A percentile compares a stretch with the other conserved stretches of the same genome.
Evolutionary conservation across 2,329 filamentous ascomycete genomes (phyloP).

Genomic region (Cladophialophora bantiana): DNA sequence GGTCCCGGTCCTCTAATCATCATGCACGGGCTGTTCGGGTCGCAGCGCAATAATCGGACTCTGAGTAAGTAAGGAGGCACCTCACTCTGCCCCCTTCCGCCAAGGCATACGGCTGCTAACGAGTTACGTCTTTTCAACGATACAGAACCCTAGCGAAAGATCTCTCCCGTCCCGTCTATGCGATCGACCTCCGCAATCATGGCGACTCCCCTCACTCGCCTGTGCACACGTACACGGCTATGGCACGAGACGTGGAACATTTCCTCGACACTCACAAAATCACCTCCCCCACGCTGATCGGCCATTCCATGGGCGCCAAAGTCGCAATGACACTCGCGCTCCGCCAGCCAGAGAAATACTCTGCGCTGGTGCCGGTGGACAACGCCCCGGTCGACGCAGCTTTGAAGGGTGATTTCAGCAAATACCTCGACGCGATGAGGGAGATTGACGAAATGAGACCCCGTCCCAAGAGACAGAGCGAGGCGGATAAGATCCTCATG

Average conservation of each 20-base stretch:
- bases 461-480: conserved; percentile 32
- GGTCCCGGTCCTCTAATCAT: conserved; percentile 74
- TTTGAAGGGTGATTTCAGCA: conserved; percentile 75
- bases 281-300: conserved; percentile 76
- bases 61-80: conserved; percentile 80
- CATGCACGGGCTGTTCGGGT: conserved; percentile 92
- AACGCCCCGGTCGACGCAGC: conserved; percentile 87
- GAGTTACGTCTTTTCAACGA: not conserved
- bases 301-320: conserved; percentile 97
- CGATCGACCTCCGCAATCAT: conserved; percentile 89
- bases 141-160: conserved; percentile 79
- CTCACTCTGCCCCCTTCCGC: not conserved
- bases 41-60: conserved; percentile 82
- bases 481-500: conserved; percentile 35
- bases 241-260: conserved; percentile 81
- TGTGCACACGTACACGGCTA: conserved; percentile 78
- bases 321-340: conserved; percentile 88
- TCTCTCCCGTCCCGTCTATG: conserved; percentile 79
- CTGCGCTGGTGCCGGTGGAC: conserved; percentile 81
- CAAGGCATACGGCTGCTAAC: not conserved
- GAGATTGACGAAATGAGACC: conserved; percentile 66
- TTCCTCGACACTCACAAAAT: conserved; percentile 78
- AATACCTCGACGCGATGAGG: conserved; percentile 85
- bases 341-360: conserved; percentile 69
- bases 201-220: conserved; percentile 82